These are phyloP conservation scores for Stemphylium vesicarium DNA, from an alignment of 2,329 filamentous ascomycete species.

Conservation along the genomic window DNA sequence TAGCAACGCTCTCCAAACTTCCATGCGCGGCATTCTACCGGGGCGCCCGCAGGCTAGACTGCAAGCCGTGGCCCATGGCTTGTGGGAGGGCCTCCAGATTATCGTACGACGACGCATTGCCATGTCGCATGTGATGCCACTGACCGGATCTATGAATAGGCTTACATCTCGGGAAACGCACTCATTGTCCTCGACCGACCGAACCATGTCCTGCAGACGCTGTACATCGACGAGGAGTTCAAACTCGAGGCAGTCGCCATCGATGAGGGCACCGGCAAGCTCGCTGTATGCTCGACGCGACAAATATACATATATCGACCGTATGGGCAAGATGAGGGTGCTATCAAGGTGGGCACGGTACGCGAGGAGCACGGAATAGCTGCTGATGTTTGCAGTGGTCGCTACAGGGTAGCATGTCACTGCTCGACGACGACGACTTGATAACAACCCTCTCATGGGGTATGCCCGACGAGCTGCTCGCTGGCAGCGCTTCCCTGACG, in stretches of 20 bases:
- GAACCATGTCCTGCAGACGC: conserved; percentile 80
- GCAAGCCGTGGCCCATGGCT: conserved; percentile 75
- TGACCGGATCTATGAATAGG: conserved; percentile 55
- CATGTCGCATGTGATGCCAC: conserved; percentile 1
- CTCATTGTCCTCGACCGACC: conserved; percentile 81
- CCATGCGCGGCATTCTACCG: conserved; percentile 79
- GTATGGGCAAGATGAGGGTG: conserved; percentile 71
- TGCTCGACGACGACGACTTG: conserved; percentile 54
- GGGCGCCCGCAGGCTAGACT: conserved; percentile 79
- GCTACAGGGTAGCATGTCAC: conserved; percentile 64
- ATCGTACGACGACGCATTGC: conserved; percentile 63
- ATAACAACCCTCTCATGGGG: conserved; percentile 83
- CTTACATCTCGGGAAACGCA: conserved; percentile 88
- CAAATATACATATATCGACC: conserved; percentile 81
- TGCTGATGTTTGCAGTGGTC: conserved; percentile 59
- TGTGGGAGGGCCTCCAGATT: conserved; percentile 74
- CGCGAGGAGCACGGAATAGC: conserved; percentile 9
- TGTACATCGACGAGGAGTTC: conserved; percentile 78
- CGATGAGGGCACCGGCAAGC: conserved; percentile 82
- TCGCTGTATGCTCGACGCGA: conserved; percentile 73
- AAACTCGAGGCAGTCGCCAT: conserved; percentile 79
- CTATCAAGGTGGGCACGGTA: conserved; percentile 68
- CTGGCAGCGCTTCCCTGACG: conserved; percentile 72
- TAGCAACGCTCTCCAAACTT: conserved; percentile 22
- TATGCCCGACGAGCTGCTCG: conserved; percentile 79